phyloP scores from a whole-genome alignment of 2,329 filamentous ascomycete species.

The Shiraia bambusicola region DNA sequence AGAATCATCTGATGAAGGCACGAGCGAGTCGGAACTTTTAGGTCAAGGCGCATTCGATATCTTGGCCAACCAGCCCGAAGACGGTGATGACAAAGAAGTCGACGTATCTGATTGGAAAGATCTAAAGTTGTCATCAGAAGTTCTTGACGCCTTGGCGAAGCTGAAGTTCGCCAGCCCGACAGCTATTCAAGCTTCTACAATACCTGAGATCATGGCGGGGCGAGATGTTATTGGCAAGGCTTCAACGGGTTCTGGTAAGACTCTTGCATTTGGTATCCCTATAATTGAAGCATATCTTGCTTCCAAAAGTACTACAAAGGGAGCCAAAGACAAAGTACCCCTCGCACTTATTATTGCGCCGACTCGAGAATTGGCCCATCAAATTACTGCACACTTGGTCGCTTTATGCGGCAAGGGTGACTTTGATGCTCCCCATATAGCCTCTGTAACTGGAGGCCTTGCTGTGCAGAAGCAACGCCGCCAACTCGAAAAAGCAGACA shows the following conservation, averaged over 20 bases:
- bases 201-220: constrained; percentile 79
- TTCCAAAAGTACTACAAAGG: constrained; percentile 37
- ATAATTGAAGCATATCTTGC: constrained; percentile 81
- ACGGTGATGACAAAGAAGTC: constrained; percentile 57
- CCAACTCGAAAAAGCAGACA: constrained; percentile 78
- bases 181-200: constrained; percentile 74
- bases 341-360: constrained; percentile 80
- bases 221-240: constrained; percentile 95
- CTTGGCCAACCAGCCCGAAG: constrained; percentile 54
- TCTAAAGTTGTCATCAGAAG: constrained; percentile 70
- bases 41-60: constrained; percentile 54
- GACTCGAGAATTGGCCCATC: constrained; percentile 90
- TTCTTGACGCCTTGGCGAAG: constrained; percentile 73
- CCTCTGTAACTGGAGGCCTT: constrained; percentile 86
- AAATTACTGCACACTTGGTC: constrained; percentile 80
- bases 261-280: constrained; percentile 89
- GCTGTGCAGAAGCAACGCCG: constrained; percentile 95
- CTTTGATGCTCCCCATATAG: constrained; percentile 63
- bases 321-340: constrained; percentile 43
- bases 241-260: constrained; percentile 94
- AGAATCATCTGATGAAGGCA: constrained; percentile 22
- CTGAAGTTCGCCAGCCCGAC: constrained; percentile 82
- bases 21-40: constrained; percentile 31
- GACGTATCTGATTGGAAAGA: constrained; percentile 78
- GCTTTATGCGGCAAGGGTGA: constrained; percentile 69